Conservation (phyloP, 2,329 filamentous ascomycete genomes). For the Tolypocladium album region DNA sequence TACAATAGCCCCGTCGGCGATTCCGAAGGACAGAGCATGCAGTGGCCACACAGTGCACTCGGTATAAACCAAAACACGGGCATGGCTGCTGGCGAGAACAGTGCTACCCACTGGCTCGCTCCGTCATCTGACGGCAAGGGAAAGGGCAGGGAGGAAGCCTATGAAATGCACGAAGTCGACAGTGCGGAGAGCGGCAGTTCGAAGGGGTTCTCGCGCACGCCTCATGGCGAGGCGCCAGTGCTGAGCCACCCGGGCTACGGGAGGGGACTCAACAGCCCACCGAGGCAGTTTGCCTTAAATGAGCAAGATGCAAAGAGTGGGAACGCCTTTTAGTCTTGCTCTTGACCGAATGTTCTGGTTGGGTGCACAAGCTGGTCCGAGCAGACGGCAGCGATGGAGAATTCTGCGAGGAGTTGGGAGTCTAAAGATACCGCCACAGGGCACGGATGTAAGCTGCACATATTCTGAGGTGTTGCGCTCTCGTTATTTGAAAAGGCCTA, state of each 20-base stretch:
- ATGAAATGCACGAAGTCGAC: constrained; percentile 34
- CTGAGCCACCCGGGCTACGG: constrained; percentile 37
- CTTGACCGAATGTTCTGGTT: neutral
- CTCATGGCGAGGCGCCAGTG: constrained; percentile 24
- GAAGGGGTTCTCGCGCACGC: constrained; percentile 7
- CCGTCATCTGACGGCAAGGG: constrained; percentile 25
- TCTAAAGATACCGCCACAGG: neutral
- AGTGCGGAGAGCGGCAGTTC: constrained; percentile 12
- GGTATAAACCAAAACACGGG: constrained; percentile 8
- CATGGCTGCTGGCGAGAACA: constrained; percentile 3
- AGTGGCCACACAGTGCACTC: constrained; percentile 22
- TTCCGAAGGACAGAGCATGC: constrained; percentile 20
- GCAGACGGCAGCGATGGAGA: neutral
- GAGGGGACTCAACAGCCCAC: constrained; percentile 17
- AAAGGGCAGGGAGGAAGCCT: constrained; percentile 29
- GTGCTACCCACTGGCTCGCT: neutral
- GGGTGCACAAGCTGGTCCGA: neutral
- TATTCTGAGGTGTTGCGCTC: no score
- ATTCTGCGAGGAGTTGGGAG: constrained; percentile 1
- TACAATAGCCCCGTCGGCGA: constrained; percentile 47
- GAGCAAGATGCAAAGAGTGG: constrained; percentile 1
- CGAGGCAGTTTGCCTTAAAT: constrained; percentile 8
- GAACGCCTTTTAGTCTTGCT: constrained; percentile 1
- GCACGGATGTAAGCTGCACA: neutral
- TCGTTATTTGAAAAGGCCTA: neutral